Percentiles rank a stretch among this genome's conserved stretches.
Evolutionary conservation across 1,284 basidiomycete genomes (phyloP).

Genomic region (Sphaerobolus stellatus): DNA sequence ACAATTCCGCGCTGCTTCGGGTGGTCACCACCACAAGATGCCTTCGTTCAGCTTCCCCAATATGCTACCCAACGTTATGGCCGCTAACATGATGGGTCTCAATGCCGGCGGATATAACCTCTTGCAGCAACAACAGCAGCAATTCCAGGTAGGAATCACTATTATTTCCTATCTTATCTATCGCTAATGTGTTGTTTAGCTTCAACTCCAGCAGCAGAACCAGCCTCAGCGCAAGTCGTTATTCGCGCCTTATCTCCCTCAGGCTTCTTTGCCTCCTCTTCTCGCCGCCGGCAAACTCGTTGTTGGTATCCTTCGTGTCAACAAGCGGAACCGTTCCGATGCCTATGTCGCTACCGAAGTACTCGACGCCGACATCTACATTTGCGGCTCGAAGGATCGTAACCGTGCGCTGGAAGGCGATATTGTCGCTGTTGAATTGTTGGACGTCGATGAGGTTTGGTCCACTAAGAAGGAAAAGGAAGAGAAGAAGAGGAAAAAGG

Average conservation of each 20-base stretch:
- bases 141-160: conserved; percentile 36
- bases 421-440: conserved; percentile 96
- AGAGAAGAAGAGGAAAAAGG: conserved; percentile 99
- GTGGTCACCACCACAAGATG: conserved; percentile 95
- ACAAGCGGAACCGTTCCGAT: conserved; percentile 98
- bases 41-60: conserved; percentile 97
- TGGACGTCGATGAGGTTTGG: conserved; percentile 99
- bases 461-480: conserved; percentile 99
- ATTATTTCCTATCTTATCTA: conserved; percentile 48
- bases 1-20: conserved; percentile 94
- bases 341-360: conserved; percentile 99
- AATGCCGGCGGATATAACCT: conserved; percentile 77
- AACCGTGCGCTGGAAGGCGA: conserved; percentile 98
- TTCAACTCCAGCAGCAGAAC: conserved; percentile 83
- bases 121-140: conserved; percentile 84
- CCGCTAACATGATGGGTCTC: conserved; percentile 90
- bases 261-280: conserved; percentile 94
- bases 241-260: conserved; percentile 98
- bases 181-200: conserved; percentile 39
- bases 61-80: conserved; percentile 94
- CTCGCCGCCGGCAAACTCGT: conserved; percentile 98
- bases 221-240: conserved; percentile 97
- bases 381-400: conserved; percentile 97
- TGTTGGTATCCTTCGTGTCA: conserved; percentile 95
- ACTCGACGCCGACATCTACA: conserved; percentile 97